Percentiles rank a stretch among this genome's conserved stretches.
Evolutionary conservation across 2,329 filamentous ascomycete species (phyloP).

Genomic region (Colletotrichum echinochloae): DNA sequence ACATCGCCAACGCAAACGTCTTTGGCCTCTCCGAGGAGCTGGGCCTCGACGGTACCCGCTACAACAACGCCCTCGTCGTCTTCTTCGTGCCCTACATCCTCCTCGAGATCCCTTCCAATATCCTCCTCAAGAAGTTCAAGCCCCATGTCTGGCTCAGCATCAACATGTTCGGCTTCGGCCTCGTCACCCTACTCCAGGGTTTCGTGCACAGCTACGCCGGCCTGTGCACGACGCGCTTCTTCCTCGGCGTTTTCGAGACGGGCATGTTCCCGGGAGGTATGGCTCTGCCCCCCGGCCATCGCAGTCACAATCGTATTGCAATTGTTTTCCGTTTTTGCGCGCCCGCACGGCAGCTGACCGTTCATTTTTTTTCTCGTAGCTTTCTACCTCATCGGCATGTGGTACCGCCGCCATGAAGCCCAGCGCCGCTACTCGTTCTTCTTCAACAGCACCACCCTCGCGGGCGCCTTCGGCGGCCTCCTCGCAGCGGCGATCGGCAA

Average conservation of each 20-base stretch:
- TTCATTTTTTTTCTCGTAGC: constrained; percentile 45
- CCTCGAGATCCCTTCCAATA: constrained; percentile 70
- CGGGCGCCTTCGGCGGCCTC: constrained; percentile 45
- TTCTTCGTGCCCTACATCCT: constrained; percentile 87
- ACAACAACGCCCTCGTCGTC: constrained; percentile 82
- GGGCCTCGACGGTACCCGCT: constrained; percentile 67
- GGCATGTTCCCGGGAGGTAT: constrained; percentile 71
- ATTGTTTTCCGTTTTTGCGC: background rate
- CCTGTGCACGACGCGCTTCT: constrained; percentile 84
- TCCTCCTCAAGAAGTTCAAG: constrained; percentile 52
- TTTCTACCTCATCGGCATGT: constrained; percentile 84
- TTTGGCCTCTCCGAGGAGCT: constrained; percentile 75
- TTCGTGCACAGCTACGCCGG: constrained; percentile 82
- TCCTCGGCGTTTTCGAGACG: constrained; percentile 81
- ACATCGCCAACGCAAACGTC: constrained; percentile 81
- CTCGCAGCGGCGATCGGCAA: constrained; percentile 64
- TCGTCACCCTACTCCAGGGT: constrained; percentile 81
- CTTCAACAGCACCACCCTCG: constrained; percentile 79
- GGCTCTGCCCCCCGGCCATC: constrained; percentile 45
- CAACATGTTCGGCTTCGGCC: constrained; percentile 88
- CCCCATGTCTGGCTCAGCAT: constrained; percentile 79
- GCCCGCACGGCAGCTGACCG: background rate
- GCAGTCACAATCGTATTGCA: background rate
- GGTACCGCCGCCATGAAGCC: constrained; percentile 88
- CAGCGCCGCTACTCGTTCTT: constrained; percentile 95